Base-by-base conservation (phyloP, 768 basidiomycete species). In the Termitomyces sp. region DNA sequence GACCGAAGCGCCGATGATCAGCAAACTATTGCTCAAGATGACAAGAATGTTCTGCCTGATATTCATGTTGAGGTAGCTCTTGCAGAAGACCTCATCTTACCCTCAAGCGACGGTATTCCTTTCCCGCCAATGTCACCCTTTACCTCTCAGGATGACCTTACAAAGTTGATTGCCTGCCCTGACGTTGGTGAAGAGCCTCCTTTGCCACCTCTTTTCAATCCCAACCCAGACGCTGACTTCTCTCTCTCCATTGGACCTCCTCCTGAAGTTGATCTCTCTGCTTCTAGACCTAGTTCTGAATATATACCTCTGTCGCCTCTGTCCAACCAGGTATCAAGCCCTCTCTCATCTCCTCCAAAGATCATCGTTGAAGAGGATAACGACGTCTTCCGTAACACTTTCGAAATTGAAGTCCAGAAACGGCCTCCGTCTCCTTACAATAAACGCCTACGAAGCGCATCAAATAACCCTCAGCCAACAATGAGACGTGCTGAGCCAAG, bases 331-430 rank as follows among this genome's bases (percentile, higher is more conserved):
- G 10, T 40, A 17, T 60, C 63, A 43, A 63, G 64, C 43, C 66
- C 64, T n/a, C 56, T 62, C 12, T 63, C 62, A 36, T 64, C 65
- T 47, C 59, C 64, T n/a, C 61, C 57, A 9, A 31, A 43, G 34
- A 63, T 61, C 31, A 50, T 61, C 8, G 59, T 57, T 42, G 29
- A 40, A 25, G 47, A 51, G 40, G 50, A 61, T 3, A 36, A 29
- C 9, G 61, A 62, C 25, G 15, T 56, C 29, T 67, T 67, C 46
- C 58, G 52, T 38, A 65, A 67, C 51, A 65, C 37, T n/a, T 67
- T 65, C 48, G 50, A 61, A 37, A 38, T 32, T 17, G 62, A 59
- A n/a, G 38, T 53, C 0, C 59, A 62, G 56, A 57, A 54, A 17
- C 54, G 55, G 9, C 56, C 64, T 17, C 56, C 59, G 14, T 60